Percentiles rank a stretch among this genome's conserved stretches.
These are phyloP conservation scores for Candida krabiensis DNA, from an alignment of 805 yeast genomes.

Conservation along the genomic window DNA sequence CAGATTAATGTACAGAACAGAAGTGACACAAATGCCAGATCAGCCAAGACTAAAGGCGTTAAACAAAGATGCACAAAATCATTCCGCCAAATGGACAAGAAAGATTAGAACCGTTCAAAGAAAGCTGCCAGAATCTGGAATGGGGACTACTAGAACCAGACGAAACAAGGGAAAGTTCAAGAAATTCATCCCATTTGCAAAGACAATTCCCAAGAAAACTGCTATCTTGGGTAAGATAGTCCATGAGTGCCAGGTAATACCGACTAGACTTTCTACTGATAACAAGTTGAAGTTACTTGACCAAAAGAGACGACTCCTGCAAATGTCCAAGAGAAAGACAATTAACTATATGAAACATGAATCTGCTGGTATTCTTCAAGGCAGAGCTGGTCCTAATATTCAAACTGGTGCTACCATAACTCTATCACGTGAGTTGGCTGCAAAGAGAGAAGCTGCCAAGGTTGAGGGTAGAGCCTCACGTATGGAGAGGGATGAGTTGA, in stretches of 20 bases:
- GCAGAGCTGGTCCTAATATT: slow-evolving; percentile 83
- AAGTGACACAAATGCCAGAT: slow-evolving; percentile 51
- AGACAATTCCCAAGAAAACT: slow-evolving; percentile 87
- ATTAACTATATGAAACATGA: slow-evolving; percentile 57
- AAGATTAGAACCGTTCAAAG: slow-evolving; percentile 22
- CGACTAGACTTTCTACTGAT: slow-evolving; percentile 70
- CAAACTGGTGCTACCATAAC: slow-evolving; percentile 65
- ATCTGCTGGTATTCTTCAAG: slow-evolving; percentile 84
- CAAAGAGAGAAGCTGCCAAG: slow-evolving; percentile 51
- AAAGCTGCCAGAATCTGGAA: slow-evolving; percentile 29
- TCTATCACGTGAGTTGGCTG: slow-evolving; percentile 58
- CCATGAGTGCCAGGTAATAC: slow-evolving; percentile 89
- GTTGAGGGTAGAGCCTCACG: slow-evolving; percentile 88
- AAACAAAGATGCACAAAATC: slow-evolving; percentile 35
- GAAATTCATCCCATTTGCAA: slow-evolving; percentile 74
- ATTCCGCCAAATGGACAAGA: slow-evolving; percentile 33
- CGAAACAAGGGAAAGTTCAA: slow-evolving; percentile 19
- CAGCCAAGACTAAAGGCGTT: slow-evolving; percentile 47
- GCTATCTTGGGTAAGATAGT: slow-evolving; percentile 81
- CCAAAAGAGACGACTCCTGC: slow-evolving; percentile 31
- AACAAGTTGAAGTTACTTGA: slow-evolving; percentile 59
- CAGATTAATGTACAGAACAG: slow-evolving; percentile 50
- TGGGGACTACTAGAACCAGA: slow-evolving; percentile 28
- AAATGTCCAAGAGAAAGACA: slow-evolving; percentile 43
- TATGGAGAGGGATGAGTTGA: slow-evolving; percentile 88